These are phyloP conservation scores for Termitomyces sp. DNA, from an alignment of 768 basidiomycete genomes.

Conservation along the genomic window DNA sequence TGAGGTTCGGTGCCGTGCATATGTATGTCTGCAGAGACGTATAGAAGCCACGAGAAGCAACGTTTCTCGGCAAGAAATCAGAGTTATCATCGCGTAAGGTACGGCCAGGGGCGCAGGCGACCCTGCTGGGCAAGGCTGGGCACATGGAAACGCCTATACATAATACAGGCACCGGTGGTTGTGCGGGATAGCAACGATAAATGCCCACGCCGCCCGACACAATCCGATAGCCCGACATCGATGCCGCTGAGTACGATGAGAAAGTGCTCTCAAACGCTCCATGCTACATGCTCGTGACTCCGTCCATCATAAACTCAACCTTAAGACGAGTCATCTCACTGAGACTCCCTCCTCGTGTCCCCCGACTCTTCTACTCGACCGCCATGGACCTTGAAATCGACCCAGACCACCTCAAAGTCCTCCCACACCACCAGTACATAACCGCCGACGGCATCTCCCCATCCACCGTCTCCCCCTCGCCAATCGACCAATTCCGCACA, in stretches of 20 bases:
- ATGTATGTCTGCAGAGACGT: too few relatives aligned
- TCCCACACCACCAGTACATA: conserved; percentile 75
- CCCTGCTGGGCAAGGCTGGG: background rate
- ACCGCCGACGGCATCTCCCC: conserved; percentile 65
- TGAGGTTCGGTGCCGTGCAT: background rate
- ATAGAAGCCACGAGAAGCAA: background rate
- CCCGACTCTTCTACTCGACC: conserved; percentile 2
- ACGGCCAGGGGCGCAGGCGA: background rate
- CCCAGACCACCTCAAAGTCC: conserved; percentile 61
- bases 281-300: conserved; percentile 10
- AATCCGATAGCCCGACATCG: too few relatives aligned
- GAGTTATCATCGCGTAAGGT: background rate
- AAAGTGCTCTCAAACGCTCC: too few relatives aligned
- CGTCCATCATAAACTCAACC: conserved; percentile 9
- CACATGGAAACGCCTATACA: background rate
- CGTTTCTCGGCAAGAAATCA: background rate
- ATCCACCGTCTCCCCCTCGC: conserved; percentile 56
- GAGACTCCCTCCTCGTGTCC: background rate
- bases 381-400: conserved; percentile 44
- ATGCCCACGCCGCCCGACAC: too few relatives aligned
- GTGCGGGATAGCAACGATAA: too few relatives aligned
- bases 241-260: background rate
- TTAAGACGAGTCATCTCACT: background rate
- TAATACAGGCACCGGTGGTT: too few relatives aligned
- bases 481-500: conserved; percentile 78